Conservation (phyloP, 2,329 filamentous ascomycete genomes). For the Cladophialophora exuberans region DNA sequence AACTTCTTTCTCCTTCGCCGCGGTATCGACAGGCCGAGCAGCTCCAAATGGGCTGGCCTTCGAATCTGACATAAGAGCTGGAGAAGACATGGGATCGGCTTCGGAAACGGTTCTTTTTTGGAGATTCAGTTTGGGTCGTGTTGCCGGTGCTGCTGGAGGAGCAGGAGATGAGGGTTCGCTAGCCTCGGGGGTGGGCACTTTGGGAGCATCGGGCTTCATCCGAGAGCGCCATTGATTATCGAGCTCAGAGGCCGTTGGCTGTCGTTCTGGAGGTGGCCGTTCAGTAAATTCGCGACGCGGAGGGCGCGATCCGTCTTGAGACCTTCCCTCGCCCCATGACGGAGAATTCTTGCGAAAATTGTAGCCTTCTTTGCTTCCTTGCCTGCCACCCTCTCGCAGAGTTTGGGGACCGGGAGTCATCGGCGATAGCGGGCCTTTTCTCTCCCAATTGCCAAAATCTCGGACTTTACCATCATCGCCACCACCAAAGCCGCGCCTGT, state of each 20-base stretch:
- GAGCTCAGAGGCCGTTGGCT: constrained; percentile 83
- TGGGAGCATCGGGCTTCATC: constrained; percentile 81
- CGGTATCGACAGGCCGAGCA: constrained; percentile 91
- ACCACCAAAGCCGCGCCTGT: constrained; percentile 68
- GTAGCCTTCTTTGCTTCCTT: constrained; percentile 61
- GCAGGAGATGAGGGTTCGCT: constrained; percentile 77
- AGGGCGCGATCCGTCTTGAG: constrained; percentile 76
- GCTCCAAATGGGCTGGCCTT: constrained; percentile 95
- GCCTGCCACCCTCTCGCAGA: constrained; percentile 61
- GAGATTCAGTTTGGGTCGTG: constrained; percentile 82
- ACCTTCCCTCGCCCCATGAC: constrained; percentile 70
- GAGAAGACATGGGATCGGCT: constrained; percentile 54
- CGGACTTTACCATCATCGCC: constrained; percentile 73
- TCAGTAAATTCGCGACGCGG: constrained; percentile 77
- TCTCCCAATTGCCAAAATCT: constrained; percentile 90
- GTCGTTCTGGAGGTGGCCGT: constrained; percentile 67
- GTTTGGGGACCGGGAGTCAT: constrained; percentile 48
- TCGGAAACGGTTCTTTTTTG: constrained; percentile 90
- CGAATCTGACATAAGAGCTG: constrained; percentile 60
- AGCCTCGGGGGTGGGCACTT: constrained; percentile 69
- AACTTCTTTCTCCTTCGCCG: constrained; percentile 82
- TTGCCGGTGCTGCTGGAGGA: constrained; percentile 60
- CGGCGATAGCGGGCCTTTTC: constrained; percentile 86
- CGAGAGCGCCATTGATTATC: constrained; percentile 90
- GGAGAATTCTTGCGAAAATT: constrained; percentile 69